Conservation (phyloP, 805 yeast genomes). For the Candida palmyrensis region DNA sequence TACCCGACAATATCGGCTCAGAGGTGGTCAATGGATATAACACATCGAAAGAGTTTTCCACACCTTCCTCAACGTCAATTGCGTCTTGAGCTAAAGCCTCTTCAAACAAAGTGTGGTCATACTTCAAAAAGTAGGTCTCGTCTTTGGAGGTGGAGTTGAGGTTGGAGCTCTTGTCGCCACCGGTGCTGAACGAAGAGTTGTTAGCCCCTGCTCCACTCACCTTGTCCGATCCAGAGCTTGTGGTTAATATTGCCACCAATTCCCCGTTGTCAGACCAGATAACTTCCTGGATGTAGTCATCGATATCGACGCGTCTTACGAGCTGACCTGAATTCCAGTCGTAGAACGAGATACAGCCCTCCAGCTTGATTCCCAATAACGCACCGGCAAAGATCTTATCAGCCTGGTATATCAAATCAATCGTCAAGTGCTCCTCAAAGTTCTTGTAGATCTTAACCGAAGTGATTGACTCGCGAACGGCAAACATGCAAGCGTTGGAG, state of each 20-base stretch:
- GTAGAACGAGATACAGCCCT: constrained; percentile 79
- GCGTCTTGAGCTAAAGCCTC: constrained; percentile 55
- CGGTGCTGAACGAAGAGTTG: constrained; percentile 12
- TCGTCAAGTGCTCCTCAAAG: constrained; percentile 69
- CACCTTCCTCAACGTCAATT: constrained; percentile 78
- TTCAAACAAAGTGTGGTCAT: constrained; percentile 60
- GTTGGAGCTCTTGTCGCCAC: neutral
- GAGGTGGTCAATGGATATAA: constrained; percentile 63
- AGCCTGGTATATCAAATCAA: constrained; percentile 66
- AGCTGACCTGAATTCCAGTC: constrained; percentile 89
- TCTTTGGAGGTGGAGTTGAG: constrained; percentile 42
- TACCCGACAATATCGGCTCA: constrained; percentile 81
- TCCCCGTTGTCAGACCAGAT: constrained; percentile 95
- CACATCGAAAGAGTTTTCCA: constrained; percentile 81
- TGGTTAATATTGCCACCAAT: constrained; percentile 63
- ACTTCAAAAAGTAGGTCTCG: constrained; percentile 73
- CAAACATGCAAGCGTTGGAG: constrained; percentile 66
- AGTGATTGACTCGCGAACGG: constrained; percentile 66
- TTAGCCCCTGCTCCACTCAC: constrained; percentile 15
- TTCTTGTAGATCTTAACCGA: constrained; percentile 72
- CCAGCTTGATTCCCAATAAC: constrained; percentile 79
- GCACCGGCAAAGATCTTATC: constrained; percentile 86
- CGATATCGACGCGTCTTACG: constrained; percentile 85
- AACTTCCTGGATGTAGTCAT: constrained; percentile 66
- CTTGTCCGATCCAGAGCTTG: constrained; percentile 18